A percentile compares a stretch with the other conserved stretches of the same genome.
These are phyloP conservation scores for Rubroshorea leprosula DNA, from an alignment of 345 rosid genomes.

Conservation along the genomic window DNA sequence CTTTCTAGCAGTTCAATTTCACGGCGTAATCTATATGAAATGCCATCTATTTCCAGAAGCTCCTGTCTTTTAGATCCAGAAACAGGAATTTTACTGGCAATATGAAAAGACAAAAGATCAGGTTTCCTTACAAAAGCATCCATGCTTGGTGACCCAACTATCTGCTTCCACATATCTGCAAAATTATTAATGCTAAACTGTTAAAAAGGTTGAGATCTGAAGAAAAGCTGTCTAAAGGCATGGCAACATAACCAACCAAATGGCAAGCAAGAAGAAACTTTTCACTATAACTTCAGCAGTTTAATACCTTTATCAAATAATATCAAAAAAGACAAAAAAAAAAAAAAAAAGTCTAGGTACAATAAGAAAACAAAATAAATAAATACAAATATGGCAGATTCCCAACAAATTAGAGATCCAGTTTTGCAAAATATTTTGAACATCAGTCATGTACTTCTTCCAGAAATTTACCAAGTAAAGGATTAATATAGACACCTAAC, in stretches of 20 bases:
- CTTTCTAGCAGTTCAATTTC: constrained; percentile 77
- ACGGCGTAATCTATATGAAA: constrained; percentile 76
- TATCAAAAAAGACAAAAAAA: background rate
- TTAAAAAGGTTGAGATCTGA: background rate
- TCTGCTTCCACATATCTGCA: constrained; percentile 93
- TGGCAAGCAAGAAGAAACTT: background rate
- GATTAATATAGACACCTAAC: background rate
- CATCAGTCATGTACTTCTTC: too few species aligned
- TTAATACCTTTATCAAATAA: background rate
- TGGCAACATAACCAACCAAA: background rate
- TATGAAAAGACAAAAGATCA: constrained; percentile 69
- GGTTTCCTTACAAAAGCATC: constrained; percentile 70
- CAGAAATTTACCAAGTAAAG: too few species aligned
- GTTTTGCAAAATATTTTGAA: too few species aligned
- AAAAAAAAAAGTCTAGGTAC: background rate
- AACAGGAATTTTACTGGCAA: constrained; percentile 92
- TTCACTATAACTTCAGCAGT: background rate
- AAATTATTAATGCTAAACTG: constrained; percentile 9
- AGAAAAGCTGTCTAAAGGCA: background rate
- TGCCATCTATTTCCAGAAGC: constrained; percentile 86
- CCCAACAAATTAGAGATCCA: too few species aligned
- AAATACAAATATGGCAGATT: too few species aligned
- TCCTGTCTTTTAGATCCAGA: constrained; percentile 86
- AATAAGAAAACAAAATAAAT: too few species aligned
- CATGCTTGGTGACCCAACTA: constrained; percentile 70